phyloP scores from a whole-genome alignment of 2,329 filamentous ascomycete genomes.

The Sordariomycetes sp. region DNA sequence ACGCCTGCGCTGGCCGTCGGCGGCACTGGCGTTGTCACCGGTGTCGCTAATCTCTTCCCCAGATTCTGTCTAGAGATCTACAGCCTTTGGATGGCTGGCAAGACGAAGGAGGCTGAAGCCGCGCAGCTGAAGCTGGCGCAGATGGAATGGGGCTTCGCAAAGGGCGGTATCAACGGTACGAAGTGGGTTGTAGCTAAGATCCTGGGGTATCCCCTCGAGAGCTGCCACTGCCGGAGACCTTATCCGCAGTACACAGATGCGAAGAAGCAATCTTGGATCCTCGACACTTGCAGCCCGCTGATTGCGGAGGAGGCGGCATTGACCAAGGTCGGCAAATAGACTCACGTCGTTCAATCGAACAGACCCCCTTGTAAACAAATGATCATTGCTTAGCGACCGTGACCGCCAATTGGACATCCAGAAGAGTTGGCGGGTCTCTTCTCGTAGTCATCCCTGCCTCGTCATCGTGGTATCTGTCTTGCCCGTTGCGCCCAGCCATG shows the following conservation, averaged over 20 bases:
- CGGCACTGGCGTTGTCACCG: conserved; percentile 51
- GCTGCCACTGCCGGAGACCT: conserved; percentile 41
- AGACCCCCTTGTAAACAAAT: no score
- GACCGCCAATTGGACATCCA: no score
- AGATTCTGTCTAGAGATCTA: conserved; percentile 38
- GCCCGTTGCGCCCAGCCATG: no score
- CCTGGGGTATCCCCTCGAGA: conserved; percentile 40
- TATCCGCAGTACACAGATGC: conserved; percentile 37
- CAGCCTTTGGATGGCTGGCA: conserved; percentile 35
- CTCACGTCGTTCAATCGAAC: no score
- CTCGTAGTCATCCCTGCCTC: no score
- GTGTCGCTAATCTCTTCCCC: conserved; percentile 54
- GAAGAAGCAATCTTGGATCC: conserved; percentile 22
- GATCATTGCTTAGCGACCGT: no score
- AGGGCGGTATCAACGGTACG: conserved; percentile 49
- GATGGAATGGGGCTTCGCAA: conserved; percentile 46
- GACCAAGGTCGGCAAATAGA: no score
- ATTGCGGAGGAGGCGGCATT: conserved; percentile 9
- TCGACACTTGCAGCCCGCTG: conserved; percentile 7
- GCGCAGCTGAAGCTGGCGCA: conserved; percentile 40
- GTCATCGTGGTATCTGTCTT: no score
- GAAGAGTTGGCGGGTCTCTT: no score
- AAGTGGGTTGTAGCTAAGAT: conserved; percentile 48
- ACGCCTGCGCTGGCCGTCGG: conserved; percentile 50
- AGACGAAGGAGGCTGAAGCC: conserved; percentile 34